Evolutionary conservation across 1,284 basidiomycete species (phyloP).

Genomic region (Coriolopsis trogii): DNA sequence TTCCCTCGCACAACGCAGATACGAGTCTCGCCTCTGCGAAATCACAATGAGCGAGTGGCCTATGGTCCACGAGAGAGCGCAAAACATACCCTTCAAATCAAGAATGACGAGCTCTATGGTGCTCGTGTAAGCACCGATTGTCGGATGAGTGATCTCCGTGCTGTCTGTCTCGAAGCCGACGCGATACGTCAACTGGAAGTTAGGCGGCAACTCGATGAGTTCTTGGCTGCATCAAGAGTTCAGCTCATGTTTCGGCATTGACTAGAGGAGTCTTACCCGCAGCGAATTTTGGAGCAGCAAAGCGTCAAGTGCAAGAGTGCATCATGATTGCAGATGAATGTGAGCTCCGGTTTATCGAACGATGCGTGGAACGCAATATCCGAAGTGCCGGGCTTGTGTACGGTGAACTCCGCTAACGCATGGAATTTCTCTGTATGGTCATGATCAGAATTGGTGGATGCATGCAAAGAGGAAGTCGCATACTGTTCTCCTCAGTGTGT

Average conservation of each 20-base stretch:
- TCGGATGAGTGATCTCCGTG: constrained; percentile 22
- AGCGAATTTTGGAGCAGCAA: constrained; percentile 18
- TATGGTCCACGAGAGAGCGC: not conserved
- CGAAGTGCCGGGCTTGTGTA: constrained; percentile 5
- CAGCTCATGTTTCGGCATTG: not conserved
- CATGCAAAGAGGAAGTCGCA: not conserved
- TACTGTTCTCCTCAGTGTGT: constrained; percentile 12
- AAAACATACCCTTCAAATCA: constrained; percentile 13
- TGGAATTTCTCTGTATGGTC: constrained; percentile 16
- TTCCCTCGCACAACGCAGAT: constrained; percentile 7
- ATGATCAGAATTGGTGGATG: not conserved
- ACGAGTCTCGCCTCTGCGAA: constrained; percentile 9
- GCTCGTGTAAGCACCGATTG: constrained; percentile 26
- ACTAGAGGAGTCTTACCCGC: not conserved
- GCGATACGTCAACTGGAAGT: constrained; percentile 25
- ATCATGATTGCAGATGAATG: constrained; percentile 35
- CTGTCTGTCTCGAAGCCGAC: constrained; percentile 22
- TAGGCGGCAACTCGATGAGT: not conserved
- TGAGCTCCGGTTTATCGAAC: constrained; percentile 27
- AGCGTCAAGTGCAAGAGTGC: constrained; percentile 26
- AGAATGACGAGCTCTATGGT: constrained; percentile 30
- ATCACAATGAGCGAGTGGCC: not conserved
- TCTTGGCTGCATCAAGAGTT: not conserved
- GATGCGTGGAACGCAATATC: constrained; percentile 21
- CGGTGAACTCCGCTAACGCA: constrained; percentile 18